Conservation (phyloP, 2,329 filamentous ascomycete genomes). For the Ophiostoma ulmi region DNA sequence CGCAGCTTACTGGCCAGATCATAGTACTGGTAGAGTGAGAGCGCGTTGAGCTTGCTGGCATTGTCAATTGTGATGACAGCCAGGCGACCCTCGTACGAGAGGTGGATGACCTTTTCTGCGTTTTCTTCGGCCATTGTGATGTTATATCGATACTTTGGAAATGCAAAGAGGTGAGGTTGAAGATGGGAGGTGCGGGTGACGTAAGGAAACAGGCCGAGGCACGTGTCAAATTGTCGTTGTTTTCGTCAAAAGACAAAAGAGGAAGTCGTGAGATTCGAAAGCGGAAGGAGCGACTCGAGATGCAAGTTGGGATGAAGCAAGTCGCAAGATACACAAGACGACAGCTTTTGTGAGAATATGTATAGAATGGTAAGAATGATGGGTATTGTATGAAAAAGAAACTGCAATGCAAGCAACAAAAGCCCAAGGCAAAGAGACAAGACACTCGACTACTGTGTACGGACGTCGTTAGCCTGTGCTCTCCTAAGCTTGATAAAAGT, state of each 20-base stretch:
- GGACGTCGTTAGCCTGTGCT: constrained; percentile 10
- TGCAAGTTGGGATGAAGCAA: neutral
- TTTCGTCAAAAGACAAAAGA: neutral
- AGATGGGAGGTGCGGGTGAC: neutral
- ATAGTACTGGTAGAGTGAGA: constrained; percentile 69
- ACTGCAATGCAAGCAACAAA: neutral
- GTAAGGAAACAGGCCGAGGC: neutral
- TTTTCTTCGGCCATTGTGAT: constrained; percentile 16
- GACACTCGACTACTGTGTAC: neutral
- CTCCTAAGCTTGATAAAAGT: neutral
- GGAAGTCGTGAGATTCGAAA: neutral
- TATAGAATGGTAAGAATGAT: neutral
- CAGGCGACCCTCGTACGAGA: constrained; percentile 62
- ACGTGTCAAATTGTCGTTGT: neutral
- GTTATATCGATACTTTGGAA: neutral
- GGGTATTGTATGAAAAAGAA: neutral
- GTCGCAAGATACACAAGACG: neutral
- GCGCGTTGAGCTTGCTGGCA: constrained; percentile 79
- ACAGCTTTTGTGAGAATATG: neutral
- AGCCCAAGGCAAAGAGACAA: neutral
- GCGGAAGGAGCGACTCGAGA: neutral
- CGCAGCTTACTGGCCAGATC: constrained; percentile 66
- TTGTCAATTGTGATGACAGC: constrained; percentile 85
- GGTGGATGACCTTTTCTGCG: constrained; percentile 40
- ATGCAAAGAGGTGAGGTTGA: constrained; percentile 4